Percentiles rank a stretch among this genome's conserved stretches.
Conservation (phyloP, 495 filamentous ascomycete species). For the Aspergillus leporis region DNA sequence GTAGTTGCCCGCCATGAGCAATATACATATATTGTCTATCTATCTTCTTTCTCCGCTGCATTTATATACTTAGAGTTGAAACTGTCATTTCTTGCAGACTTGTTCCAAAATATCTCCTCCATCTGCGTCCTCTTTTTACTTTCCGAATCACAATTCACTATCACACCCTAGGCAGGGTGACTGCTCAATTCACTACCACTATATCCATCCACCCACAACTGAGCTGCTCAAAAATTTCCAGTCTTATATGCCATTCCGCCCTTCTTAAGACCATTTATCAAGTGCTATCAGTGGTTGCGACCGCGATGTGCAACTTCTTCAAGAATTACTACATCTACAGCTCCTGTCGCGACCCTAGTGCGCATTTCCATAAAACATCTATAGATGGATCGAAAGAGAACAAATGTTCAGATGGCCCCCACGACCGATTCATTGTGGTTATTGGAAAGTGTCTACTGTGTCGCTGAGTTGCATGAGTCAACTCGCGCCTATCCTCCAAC, state of each 20-base stretch:
- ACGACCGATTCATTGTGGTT: slow-evolving; percentile 72
- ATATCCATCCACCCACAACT: background rate
- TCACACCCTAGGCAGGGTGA: background rate
- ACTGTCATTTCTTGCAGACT: background rate
- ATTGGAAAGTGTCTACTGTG: slow-evolving; percentile 68
- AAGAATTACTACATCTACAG: slow-evolving; percentile 79
- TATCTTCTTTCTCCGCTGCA: slow-evolving; percentile 16
- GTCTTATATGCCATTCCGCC: slow-evolving; percentile 5
- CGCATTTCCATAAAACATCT: slow-evolving; percentile 67
- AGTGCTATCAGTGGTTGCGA: slow-evolving; percentile 10
- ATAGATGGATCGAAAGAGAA: slow-evolving; percentile 62
- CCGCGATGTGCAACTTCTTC: slow-evolving; percentile 74
- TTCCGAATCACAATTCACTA: background rate
- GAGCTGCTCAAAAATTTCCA: background rate
- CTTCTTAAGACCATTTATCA: slow-evolving; percentile 1
- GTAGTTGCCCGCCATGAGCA: slow-evolving; percentile 19
- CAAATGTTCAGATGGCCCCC: slow-evolving; percentile 65
- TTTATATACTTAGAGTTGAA: slow-evolving; percentile 1
- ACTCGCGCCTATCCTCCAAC: too few relatives aligned
- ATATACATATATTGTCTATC: slow-evolving; percentile 15
- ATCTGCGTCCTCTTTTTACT: background rate
- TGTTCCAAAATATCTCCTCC: background rate
- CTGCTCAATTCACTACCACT: background rate
- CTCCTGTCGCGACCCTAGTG: slow-evolving; percentile 62
- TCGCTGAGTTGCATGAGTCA: slow-evolving; percentile 6